Percentiles rank a stretch among this genome's conserved stretches.
Conservation (phyloP, 345 rosid species). For the Raphanus sativus region DNA sequence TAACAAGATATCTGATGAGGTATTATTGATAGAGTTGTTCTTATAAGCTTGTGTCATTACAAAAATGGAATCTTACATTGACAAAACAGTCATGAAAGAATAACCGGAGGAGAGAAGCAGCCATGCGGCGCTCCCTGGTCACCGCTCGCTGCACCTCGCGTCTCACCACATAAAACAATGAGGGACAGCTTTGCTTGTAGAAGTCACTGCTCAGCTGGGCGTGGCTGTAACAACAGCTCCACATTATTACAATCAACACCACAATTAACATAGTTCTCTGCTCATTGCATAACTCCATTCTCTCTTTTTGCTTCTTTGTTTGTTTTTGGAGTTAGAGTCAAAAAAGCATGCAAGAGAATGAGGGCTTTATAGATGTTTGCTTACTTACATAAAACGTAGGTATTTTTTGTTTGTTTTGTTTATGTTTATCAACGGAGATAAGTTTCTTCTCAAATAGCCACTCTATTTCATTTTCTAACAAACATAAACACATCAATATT, state of each 20-base stretch:
- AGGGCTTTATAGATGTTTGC: not conserved
- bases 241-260: not conserved
- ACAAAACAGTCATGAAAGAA: constrained; percentile 93
- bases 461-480: not conserved
- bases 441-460: not conserved
- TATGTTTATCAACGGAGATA: not conserved
- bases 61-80: constrained; percentile 44
- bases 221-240: not conserved
- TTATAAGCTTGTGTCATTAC: not conserved
- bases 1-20: no score
- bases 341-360: not conserved
- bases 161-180: constrained; percentile 45
- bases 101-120: constrained; percentile 77
- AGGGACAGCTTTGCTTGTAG: constrained; percentile 61
- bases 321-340: not conserved
- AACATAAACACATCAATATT: not conserved
- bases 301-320: not conserved
- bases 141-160: constrained; percentile 52
- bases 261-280: not conserved
- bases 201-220: constrained; percentile 60
- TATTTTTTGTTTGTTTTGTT: not conserved
- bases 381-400: no score
- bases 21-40: no score
- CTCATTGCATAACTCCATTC: constrained; percentile 7
- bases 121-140: constrained; percentile 58